Conservation (phyloP, 31 red algal genomes). For the Endocladia muricata region DNA sequence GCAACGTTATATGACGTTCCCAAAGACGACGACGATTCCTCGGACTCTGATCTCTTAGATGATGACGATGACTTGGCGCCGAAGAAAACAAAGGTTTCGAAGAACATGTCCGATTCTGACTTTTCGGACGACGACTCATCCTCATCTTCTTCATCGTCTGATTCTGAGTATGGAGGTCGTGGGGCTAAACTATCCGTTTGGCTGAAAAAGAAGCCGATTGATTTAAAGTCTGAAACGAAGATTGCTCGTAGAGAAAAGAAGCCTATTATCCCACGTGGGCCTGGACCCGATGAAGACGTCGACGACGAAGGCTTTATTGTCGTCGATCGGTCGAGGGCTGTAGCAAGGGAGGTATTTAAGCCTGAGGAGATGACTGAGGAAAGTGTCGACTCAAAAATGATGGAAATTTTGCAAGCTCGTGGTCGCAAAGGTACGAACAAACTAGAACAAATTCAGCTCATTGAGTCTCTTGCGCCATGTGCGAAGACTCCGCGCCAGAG, state of each 20-base stretch:
- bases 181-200: slow-evolving; percentile 21
- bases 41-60: neutral
- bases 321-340: slow-evolving; percentile 29
- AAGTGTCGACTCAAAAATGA: slow-evolving; percentile 69
- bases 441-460: slow-evolving; percentile 76
- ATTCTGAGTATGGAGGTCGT: slow-evolving; percentile 15
- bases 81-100: slow-evolving; percentile 9
- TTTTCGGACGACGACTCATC: slow-evolving; percentile 28
- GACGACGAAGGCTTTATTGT: slow-evolving; percentile 61
- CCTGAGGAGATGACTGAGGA: slow-evolving; percentile 89
- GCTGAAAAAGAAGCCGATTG: slow-evolving; percentile 25
- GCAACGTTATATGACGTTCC: slow-evolving; percentile 56
- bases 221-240: slow-evolving; percentile 1
- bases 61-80: slow-evolving; percentile 20
- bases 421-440: slow-evolving; percentile 93
- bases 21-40: slow-evolving; percentile 10
- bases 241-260: slow-evolving; percentile 16
- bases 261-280: neutral
- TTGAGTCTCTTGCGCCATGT: slow-evolving; percentile 67
- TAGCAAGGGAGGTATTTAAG: slow-evolving; percentile 56
- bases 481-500: slow-evolving; percentile 83
- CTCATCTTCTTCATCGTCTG: slow-evolving; percentile 6
- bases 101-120: slow-evolving; percentile 24
- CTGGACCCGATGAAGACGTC: slow-evolving; percentile 27
- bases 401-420: slow-evolving; percentile 87